These are phyloP conservation scores for Aspergillus sp. DNA, from an alignment of 2,329 filamentous ascomycete species.

Conservation along the genomic window DNA sequence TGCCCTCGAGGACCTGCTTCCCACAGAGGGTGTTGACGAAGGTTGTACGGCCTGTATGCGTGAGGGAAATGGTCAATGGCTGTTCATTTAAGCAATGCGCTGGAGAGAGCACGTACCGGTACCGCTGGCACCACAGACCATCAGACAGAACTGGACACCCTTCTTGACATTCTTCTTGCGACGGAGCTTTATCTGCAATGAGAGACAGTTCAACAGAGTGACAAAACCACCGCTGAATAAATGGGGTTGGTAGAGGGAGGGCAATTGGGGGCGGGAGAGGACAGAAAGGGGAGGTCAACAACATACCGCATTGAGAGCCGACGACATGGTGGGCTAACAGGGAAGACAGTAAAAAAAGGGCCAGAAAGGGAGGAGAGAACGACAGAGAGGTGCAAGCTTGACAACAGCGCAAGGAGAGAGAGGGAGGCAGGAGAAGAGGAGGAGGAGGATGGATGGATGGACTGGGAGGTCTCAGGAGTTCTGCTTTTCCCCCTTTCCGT, in stretches of 20 bases:
- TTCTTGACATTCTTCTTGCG: slow-evolving; percentile 99
- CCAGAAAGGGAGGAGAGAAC: slow-evolving; percentile 2
- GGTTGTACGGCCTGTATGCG: slow-evolving; percentile 71
- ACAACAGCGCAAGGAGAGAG: slow-evolving; percentile 9
- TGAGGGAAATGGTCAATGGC: slow-evolving; percentile 8
- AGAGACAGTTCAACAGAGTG: slow-evolving; percentile 7
- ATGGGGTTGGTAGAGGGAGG: background rate
- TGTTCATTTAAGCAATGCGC: slow-evolving; percentile 3
- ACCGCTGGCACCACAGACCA: slow-evolving; percentile 98
- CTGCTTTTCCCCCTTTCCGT: no score
- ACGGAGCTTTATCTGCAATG: slow-evolving; percentile 76
- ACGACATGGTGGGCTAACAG: slow-evolving; percentile 39
- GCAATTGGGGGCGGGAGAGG: slow-evolving; percentile 14
- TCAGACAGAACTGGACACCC: slow-evolving; percentile 99
- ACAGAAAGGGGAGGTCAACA: slow-evolving; percentile 17
- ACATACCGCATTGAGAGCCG: slow-evolving; percentile 46
- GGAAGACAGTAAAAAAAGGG: slow-evolving; percentile 12
- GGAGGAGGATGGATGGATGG: slow-evolving; percentile 12
- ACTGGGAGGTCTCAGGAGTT: no score
- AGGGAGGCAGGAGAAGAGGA: slow-evolving; percentile 12
- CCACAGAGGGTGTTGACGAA: slow-evolving; percentile 99
- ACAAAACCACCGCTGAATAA: background rate
- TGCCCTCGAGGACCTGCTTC: slow-evolving; percentile 80
- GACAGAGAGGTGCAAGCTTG: no score
- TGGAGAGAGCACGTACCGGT: slow-evolving; percentile 57